These are phyloP conservation scores for Helminthosporium solani DNA, from an alignment of 2,329 filamentous ascomycete genomes.

Conservation along the genomic window DNA sequence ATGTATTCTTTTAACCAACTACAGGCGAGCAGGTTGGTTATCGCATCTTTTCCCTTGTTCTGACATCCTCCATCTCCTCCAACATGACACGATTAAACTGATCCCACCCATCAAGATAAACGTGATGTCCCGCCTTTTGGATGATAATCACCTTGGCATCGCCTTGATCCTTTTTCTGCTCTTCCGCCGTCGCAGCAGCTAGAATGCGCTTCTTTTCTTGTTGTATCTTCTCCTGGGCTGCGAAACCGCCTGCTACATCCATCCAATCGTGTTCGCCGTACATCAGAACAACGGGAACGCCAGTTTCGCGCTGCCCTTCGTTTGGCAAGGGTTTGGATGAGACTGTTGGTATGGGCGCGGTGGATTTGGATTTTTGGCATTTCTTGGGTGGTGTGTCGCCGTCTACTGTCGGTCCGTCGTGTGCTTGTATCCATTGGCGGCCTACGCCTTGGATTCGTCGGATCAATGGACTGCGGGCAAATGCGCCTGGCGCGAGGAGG, in stretches of 20 bases:
- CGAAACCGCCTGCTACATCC: conserved; percentile 84
- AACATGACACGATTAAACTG: conserved; percentile 68
- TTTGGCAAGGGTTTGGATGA: conserved; percentile 5
- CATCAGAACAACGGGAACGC: conserved; percentile 85
- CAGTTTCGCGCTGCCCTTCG: conserved; percentile 54
- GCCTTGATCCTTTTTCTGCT: conserved; percentile 72
- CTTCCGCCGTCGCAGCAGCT: conserved; percentile 63
- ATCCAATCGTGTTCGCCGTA: conserved; percentile 99
- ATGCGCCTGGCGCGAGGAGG: conserved; percentile 89
- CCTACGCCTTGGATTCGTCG: conserved; percentile 83
- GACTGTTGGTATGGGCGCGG: conserved; percentile 17
- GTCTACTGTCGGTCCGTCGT: conserved; percentile 27
- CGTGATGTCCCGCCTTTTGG: conserved; percentile 67
- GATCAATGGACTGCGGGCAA: conserved; percentile 84
- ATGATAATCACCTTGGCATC: conserved; percentile 81
- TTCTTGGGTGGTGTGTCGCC: conserved; percentile 21
- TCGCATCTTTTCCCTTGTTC: conserved; percentile 17
- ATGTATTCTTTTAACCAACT: no score
- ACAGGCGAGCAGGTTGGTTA: no score
- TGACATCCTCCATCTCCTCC: conserved; percentile 66
- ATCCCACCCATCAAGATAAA: conserved; percentile 70
- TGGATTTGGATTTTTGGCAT: conserved; percentile 9
- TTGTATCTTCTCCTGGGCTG: conserved; percentile 76
- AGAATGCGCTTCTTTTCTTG: conserved; percentile 64
- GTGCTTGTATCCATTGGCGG: conserved; percentile 58